phyloP scores from a whole-genome alignment of 2,329 filamentous ascomycete genomes.

The Ilyonectria mors-panacis region DNA sequence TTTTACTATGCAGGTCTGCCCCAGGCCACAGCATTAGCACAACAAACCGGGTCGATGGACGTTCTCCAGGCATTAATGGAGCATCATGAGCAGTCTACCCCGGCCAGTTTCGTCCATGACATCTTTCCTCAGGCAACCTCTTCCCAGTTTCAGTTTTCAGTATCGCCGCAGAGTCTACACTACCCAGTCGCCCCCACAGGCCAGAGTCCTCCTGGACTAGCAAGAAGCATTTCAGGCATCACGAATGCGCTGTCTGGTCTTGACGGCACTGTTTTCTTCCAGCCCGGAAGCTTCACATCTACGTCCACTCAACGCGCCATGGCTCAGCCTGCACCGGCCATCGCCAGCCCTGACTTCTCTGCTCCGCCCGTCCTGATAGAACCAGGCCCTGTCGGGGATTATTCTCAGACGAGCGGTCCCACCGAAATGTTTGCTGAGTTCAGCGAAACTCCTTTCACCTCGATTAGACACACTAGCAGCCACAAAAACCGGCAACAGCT shows the following conservation, averaged over 20 bases:
- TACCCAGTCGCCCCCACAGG: not conserved
- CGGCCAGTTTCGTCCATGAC: constrained; percentile 24
- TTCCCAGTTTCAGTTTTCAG: constrained; percentile 15
- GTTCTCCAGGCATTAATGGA: constrained; percentile 40
- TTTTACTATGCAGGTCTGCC: constrained; percentile 40
- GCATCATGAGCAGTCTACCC: constrained; percentile 12
- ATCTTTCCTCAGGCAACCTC: constrained; percentile 26
- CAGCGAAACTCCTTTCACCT: not conserved
- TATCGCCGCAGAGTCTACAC: constrained; percentile 19
- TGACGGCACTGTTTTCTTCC: not conserved
- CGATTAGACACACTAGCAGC: constrained; percentile 30
- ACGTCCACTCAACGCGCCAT: not conserved
- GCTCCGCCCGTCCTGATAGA: not conserved
- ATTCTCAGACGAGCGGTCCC: not conserved
- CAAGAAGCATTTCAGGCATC: constrained; percentile 36
- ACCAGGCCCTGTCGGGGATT: not conserved
- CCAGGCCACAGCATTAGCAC: constrained; percentile 44
- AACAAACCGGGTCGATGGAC: constrained; percentile 31
- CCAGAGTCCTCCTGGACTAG: not conserved
- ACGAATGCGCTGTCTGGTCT: constrained; percentile 29
- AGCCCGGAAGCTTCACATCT: constrained; percentile 10
- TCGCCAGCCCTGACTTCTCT: constrained; percentile 2
- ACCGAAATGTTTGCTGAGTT: not conserved
- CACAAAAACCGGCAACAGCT: constrained; percentile 27
- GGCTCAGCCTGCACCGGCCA: not conserved